Evolutionary conservation across 106 monocot genomes (phyloP).

Genomic region (Chionographis japonica): DNA sequence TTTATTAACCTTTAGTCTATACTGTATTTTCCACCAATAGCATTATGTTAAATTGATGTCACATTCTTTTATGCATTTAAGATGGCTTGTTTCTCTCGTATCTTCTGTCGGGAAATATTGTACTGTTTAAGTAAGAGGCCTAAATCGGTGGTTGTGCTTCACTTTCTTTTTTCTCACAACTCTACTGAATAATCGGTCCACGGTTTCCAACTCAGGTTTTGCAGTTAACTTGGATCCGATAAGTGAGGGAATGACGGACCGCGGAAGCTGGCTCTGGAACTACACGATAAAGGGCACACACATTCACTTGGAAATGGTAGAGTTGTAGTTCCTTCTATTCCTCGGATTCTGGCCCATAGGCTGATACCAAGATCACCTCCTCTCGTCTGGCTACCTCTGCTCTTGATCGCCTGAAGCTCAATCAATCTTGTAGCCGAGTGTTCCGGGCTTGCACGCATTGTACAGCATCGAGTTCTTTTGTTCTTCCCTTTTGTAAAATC

Average conservation of each 20-base stretch:
- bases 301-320: constrained; percentile 63
- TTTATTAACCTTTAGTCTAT: too few species aligned
- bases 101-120: too few species aligned
- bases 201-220: constrained; percentile 40
- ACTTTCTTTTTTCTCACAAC: background rate
- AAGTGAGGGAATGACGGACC: constrained; percentile 52
- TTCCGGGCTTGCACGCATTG: background rate
- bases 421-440: background rate
- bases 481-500: too few species aligned
- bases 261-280: constrained; percentile 87
- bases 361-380: background rate
- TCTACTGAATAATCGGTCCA: background rate
- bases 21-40: too few species aligned
- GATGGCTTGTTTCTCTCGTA: too few species aligned
- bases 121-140: too few species aligned
- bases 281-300: constrained; percentile 53
- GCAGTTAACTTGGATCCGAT: constrained; percentile 52
- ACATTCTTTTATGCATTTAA: background rate
- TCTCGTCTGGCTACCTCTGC: background rate
- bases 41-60: background rate
- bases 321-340: constrained; percentile 15
- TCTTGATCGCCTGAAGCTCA: background rate
- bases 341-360: constrained; percentile 5
- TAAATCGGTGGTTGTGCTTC: background rate
- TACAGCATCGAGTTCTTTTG: too few species aligned